A percentile compares a stretch with the other conserved stretches of the same genome.
Evolutionary conservation across 768 basidiomycete species (phyloP).

Genomic region (Gautieria morchelliformis): DNA sequence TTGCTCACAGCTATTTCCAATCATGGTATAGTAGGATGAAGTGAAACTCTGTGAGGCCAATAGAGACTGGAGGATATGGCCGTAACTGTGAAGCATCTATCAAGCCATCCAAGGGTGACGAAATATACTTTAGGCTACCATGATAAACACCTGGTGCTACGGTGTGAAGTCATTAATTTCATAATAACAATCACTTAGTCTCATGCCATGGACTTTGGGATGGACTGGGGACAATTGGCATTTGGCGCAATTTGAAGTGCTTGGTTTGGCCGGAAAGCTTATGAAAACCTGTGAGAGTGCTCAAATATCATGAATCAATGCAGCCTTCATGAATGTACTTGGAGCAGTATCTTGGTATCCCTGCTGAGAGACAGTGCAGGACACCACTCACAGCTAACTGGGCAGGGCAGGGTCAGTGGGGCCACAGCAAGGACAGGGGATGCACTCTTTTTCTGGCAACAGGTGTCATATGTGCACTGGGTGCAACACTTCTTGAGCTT

Average conservation of each 20-base stretch:
- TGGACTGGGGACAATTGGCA: constrained; percentile 55
- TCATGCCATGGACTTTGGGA: constrained; percentile 75
- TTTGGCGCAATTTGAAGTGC: constrained; percentile 67
- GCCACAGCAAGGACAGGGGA: too few relatives aligned
- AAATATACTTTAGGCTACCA: constrained; percentile 62
- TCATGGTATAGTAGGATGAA: constrained; percentile 80
- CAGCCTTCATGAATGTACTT: constrained; percentile 41
- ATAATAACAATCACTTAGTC: not conserved
- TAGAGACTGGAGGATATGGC: constrained; percentile 77
- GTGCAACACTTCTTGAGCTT: too few relatives aligned
- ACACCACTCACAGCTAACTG: too few relatives aligned
- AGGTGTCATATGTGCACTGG: too few relatives aligned
- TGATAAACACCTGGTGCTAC: constrained; percentile 85
- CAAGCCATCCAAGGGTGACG: constrained; percentile 52
- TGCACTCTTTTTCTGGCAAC: too few relatives aligned
- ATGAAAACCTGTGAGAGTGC: constrained; percentile 58
- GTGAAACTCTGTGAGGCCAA: constrained; percentile 87
- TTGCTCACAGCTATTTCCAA: constrained; percentile 61
- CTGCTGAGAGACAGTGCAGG: too few relatives aligned
- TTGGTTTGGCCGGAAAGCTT: constrained; percentile 77
- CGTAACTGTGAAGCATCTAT: constrained; percentile 72
- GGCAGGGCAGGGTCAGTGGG: too few relatives aligned
- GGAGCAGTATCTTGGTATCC: constrained; percentile 71
- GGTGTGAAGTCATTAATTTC: not conserved
- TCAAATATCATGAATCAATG: constrained; percentile 11